Evolutionary conservation across 2,329 filamentous ascomycete genomes (phyloP), one percentile per base, ranked within the genome.

Genomic region (Alternaria dauci): DNA sequence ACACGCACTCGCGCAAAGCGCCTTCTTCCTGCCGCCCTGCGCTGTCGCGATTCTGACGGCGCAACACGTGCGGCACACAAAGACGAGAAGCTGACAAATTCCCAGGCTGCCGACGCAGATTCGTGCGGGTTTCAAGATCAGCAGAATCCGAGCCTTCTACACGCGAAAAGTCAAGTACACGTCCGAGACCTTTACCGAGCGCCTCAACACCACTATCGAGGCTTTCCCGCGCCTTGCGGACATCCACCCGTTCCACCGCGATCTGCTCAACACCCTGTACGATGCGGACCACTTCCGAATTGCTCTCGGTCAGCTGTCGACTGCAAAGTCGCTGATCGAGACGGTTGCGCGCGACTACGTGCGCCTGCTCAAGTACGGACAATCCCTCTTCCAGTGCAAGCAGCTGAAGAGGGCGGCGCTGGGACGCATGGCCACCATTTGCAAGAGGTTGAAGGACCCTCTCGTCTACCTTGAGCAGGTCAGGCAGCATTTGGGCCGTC

Each of bases 361-460:
- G 65, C 92, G 95, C 68, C 87, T 99, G 46, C 87, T 96, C 79
- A 96, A 97, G 86, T 98, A 99, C 83, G 94, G 93, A 56, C 84
- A 96, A 90, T 74, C 71, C 25, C 87, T 99, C 67, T 99, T 94
- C 85, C 95, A 99, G 84, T 98, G 94, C 87, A 99, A 99, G 84
- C 94, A 98, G 84, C 88, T 99, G 74, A 99, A 99, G 88, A 88
- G 92, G 67, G 95, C 96, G 52, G 96, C 91, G 8, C 88, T 99
- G 54, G 95, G 95, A 85, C 93, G 95, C 77, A 98, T 99, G 95
- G 95, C 94, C 67, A 99, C 95, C 18, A 93, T 99, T 73, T 93
- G 93, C 83, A 95, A 93, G 84, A 89, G 94, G 66, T 84, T 99
- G 65, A 97, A 97, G 82, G 95, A 99, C 72, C 93, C 95, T 56